Conservation (phyloP, 768 basidiomycete genomes). For the Obba rivulosa region DNA sequence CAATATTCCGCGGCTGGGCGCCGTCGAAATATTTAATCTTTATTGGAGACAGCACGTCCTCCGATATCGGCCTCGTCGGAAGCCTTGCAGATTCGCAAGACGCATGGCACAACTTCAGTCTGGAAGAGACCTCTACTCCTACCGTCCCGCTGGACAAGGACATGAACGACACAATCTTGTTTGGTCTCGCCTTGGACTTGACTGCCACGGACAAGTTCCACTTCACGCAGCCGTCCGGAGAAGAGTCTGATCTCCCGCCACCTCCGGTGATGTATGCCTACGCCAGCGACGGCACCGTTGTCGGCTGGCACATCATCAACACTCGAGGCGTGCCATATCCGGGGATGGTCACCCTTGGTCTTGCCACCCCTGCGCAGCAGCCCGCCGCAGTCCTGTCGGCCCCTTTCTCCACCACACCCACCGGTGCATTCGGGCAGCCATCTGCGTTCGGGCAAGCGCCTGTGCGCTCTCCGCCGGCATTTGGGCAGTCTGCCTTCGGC, state of each 20-base stretch:
- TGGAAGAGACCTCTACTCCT: conserved; percentile 48
- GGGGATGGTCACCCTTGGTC: conserved; percentile 38
- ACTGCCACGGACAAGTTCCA: conserved; percentile 41
- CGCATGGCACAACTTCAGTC: conserved; percentile 37
- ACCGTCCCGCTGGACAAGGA: conserved; percentile 65
- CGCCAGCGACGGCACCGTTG: conserved; percentile 72
- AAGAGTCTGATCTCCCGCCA: conserved; percentile 37
- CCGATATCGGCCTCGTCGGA: conserved; percentile 45
- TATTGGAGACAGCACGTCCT: conserved; percentile 44
- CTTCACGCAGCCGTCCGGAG: conserved; percentile 35
- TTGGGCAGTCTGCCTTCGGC: not conserved
- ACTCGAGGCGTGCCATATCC: conserved; percentile 46
- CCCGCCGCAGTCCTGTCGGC: too few species aligned
- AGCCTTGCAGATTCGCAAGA: conserved; percentile 27
- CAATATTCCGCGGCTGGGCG: conserved; percentile 39
- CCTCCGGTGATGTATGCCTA: conserved; percentile 70
- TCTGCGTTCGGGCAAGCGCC: conserved; percentile 14
- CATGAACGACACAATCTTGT: conserved; percentile 62
- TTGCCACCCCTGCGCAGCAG: conserved; percentile 5
- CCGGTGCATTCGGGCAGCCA: conserved; percentile 2
- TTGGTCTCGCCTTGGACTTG: conserved; percentile 63
- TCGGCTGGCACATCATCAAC: conserved; percentile 68
- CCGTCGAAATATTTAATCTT: conserved; percentile 37
- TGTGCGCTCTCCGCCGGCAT: conserved; percentile 7
- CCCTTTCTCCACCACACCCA: too few species aligned